A percentile compares a stretch with the other conserved stretches of the same genome.
These are phyloP conservation scores for Podila horticola DNA, from an alignment of 192 early-diverging fungal species.

Conservation along the genomic window DNA sequence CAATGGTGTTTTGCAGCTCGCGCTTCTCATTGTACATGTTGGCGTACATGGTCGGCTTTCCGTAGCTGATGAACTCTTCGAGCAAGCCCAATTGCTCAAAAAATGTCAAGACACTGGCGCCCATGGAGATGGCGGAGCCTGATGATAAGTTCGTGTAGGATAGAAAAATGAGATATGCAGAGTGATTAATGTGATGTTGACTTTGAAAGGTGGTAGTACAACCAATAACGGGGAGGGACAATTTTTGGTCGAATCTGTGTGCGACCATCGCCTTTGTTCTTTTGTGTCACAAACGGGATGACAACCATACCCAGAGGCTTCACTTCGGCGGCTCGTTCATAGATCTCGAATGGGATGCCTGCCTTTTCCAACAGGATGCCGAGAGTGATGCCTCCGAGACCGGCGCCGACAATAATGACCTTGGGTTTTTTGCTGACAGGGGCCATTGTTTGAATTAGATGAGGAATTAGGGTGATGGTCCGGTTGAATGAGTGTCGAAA, in stretches of 20 bases:
- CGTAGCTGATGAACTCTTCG: background rate
- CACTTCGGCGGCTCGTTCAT: constrained; percentile 1
- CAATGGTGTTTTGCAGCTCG: background rate
- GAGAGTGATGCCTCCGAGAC: background rate
- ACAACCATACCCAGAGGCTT: constrained; percentile 8
- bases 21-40: constrained; percentile 2
- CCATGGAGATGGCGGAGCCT: constrained; percentile 4
- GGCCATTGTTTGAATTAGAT: no score
- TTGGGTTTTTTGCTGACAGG: background rate
- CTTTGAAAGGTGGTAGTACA: no score
- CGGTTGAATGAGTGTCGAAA: no score
- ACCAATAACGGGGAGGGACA: no score
- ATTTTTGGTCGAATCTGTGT: no score
- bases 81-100: background rate
- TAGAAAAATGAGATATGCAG: no score
- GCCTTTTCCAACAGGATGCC: constrained; percentile 8
- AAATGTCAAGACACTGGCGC: background rate
- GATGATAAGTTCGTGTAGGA: no score
- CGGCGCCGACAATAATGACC: constrained; percentile 14
- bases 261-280: no score
- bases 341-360: constrained; percentile 1
- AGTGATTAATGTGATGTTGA: no score
- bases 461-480: no score
- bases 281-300: no score
- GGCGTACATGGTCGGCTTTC: background rate